Conservation (phyloP, 805 yeast species). For the Kazachstania viticola region DNA sequence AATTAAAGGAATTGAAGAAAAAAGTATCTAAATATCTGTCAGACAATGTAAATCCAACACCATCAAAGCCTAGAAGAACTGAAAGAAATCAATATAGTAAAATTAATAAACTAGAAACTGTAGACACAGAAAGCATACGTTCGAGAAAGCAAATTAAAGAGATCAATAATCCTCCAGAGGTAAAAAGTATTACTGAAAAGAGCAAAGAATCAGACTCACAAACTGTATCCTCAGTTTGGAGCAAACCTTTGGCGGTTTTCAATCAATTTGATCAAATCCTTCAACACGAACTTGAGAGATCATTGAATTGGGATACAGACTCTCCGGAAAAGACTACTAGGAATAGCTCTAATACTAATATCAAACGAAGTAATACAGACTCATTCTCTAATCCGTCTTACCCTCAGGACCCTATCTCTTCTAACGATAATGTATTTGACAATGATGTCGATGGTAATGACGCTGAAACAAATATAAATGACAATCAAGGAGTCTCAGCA, state of each 20-base stretch:
- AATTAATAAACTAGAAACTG: background rate
- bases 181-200: background rate
- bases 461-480: constrained; percentile 4
- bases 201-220: background rate
- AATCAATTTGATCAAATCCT: constrained; percentile 59
- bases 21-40: constrained; percentile 22
- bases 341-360: background rate
- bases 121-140: too few relatives aligned
- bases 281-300: constrained; percentile 53
- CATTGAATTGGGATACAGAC: constrained; percentile 27
- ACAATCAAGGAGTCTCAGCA: constrained; percentile 25
- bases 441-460: background rate
- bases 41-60: constrained; percentile 1
- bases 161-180: background rate
- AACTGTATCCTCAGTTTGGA: constrained; percentile 27
- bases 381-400: background rate
- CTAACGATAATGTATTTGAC: too few relatives aligned
- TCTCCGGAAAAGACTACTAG: constrained; percentile 1
- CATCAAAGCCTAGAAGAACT: background rate
- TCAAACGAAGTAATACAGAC: background rate
- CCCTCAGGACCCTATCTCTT: background rate
- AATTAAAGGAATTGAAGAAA: constrained; percentile 24
- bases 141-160: background rate
- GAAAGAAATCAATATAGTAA: background rate
- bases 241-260: constrained; percentile 48